These are phyloP conservation scores for Podospora anserina DNA, from an alignment of 495 filamentous ascomycete species.

Conservation along the genomic window DNA sequence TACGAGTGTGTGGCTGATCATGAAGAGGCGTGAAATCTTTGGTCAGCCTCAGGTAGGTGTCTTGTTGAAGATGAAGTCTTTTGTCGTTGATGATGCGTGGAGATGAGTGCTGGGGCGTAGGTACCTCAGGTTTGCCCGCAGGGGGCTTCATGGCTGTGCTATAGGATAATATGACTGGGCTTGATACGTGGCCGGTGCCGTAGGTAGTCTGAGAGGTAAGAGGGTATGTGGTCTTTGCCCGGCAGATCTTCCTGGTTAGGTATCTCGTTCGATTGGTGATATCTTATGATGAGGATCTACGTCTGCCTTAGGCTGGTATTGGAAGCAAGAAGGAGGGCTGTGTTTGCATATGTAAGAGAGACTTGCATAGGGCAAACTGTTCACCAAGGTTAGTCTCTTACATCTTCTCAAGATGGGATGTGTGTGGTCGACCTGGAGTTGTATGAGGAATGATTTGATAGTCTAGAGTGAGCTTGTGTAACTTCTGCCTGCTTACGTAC, in stretches of 20 bases:
- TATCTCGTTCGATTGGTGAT: neutral
- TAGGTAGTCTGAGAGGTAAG: neutral
- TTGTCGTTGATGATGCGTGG: no score
- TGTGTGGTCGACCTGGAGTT: no score
- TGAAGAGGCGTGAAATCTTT: no score
- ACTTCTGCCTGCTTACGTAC: no score
- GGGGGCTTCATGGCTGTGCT: neutral
- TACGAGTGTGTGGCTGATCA: no score
- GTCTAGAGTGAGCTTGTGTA: no score
- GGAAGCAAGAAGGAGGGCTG: neutral
- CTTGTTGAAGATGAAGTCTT: no score
- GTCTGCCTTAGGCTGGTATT: neutral
- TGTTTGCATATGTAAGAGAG: neutral
- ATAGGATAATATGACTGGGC: neutral
- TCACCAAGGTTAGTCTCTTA: neutral
- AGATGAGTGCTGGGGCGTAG: no score
- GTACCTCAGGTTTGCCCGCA: neutral
- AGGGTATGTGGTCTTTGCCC: neutral
- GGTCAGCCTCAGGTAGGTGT: no score
- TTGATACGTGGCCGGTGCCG: neutral
- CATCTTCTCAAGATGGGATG: no score
- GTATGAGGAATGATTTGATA: no score
- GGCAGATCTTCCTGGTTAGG: no score
- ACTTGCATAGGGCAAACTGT: neutral
- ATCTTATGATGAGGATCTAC: neutral